phyloP scores from a whole-genome alignment of 1,139 yeast genomes.

The Pichia sp. region DNA sequence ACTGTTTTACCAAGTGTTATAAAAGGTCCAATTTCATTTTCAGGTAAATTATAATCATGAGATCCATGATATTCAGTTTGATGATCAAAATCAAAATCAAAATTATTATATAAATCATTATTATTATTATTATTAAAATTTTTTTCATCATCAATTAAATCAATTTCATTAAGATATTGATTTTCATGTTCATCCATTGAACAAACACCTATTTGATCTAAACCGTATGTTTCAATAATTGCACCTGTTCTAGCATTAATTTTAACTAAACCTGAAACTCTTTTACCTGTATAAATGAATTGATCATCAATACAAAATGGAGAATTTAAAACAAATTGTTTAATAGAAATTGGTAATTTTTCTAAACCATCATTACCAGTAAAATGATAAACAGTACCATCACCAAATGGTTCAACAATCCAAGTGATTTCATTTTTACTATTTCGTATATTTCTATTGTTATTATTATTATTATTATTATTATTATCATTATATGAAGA shows the following conservation, averaged over 20 bases:
- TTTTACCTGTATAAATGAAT: conserved; percentile 80
- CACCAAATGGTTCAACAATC: conserved; percentile 88
- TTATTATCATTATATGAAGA: neutral
- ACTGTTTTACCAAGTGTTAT: conserved; percentile 51
- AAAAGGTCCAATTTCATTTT: conserved; percentile 21
- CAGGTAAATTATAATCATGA: conserved; percentile 5
- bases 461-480: neutral
- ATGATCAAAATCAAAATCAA: conserved; percentile 8
- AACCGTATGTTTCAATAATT: conserved; percentile 66
- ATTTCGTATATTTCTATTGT: neutral
- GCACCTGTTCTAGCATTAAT: conserved; percentile 74
- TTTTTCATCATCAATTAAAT: neutral
- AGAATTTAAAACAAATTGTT: conserved; percentile 71
- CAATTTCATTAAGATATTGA: neutral
- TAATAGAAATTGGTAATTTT: conserved; percentile 74
- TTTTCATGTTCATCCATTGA: conserved; percentile 2
- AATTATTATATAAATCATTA: conserved; percentile 4
- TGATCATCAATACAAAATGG: conserved; percentile 85
- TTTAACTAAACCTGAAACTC: conserved; percentile 70
- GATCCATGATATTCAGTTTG: conserved; percentile 8
- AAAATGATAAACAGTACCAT: conserved; percentile 82
- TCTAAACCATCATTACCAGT: conserved; percentile 73
- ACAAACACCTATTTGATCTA: conserved; percentile 10
- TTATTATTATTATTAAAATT: neutral
- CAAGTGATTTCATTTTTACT: conserved; percentile 38